phyloP scores from a whole-genome alignment of 441 rosid species.

The Raphanus hybrid region DNA sequence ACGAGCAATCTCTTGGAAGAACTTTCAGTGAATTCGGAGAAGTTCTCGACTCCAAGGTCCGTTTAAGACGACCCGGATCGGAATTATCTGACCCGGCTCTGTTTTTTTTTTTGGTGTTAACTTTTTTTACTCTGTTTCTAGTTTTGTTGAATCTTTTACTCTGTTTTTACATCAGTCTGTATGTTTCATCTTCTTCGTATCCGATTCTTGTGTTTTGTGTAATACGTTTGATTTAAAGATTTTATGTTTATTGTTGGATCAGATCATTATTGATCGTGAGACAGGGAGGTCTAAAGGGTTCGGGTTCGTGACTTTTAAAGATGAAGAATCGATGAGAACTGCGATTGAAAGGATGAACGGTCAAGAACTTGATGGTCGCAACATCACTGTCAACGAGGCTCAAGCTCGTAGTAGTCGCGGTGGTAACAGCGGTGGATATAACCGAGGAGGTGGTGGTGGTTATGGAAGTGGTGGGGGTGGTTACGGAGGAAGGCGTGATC shows the following conservation, averaged over 20 bases:
- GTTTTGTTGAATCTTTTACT: not conserved
- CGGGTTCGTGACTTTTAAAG: slow-evolving; percentile 70
- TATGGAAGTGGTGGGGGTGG: slow-evolving; percentile 43
- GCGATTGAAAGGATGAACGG: slow-evolving; percentile 79
- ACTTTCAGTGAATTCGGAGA: slow-evolving; percentile 73
- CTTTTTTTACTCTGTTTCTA: not conserved
- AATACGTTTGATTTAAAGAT: not conserved
- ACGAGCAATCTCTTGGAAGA: slow-evolving; percentile 53
- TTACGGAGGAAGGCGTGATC: slow-evolving; percentile 38
- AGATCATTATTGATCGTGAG: slow-evolving; percentile 76
- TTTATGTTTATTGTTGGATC: slow-evolving; percentile 7
- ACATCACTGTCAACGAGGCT: slow-evolving; percentile 73
- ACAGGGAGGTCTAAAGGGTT: slow-evolving; percentile 73
- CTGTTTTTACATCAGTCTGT: slow-evolving; percentile 41
- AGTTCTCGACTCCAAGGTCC: slow-evolving; percentile 89
- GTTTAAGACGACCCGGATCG: slow-evolving; percentile 62
- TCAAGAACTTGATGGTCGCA: slow-evolving; percentile 68
- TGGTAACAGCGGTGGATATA: slow-evolving; percentile 49
- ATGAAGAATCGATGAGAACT: slow-evolving; percentile 66
- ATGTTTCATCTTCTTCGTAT: slow-evolving; percentile 55
- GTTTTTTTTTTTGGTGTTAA: slow-evolving; percentile 20
- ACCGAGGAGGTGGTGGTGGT: slow-evolving; percentile 22
- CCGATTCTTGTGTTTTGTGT: slow-evolving; percentile 9
- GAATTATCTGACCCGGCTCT: slow-evolving; percentile 41
- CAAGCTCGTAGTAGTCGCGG: slow-evolving; percentile 65